Percentiles rank a stretch among this genome's conserved stretches.
phyloP scores from a whole-genome alignment of 768 basidiomycete genomes.

The Pulveroboletus sp. region DNA sequence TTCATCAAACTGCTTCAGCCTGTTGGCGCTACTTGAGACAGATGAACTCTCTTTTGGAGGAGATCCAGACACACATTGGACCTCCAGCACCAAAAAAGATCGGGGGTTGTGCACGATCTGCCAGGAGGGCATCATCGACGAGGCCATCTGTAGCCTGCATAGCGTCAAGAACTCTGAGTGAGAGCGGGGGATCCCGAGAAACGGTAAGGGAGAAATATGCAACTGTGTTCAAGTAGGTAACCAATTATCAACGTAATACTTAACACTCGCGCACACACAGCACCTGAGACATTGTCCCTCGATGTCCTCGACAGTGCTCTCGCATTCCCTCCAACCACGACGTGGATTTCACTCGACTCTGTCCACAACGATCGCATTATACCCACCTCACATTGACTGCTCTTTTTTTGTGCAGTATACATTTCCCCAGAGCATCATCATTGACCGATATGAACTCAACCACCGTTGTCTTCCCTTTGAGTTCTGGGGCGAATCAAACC shows the following conservation, averaged over 20 bases:
- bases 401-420: slow-evolving; percentile 32
- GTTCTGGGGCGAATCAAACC: slow-evolving; percentile 35
- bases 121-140: slow-evolving; percentile 10
- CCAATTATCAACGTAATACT: too few species aligned
- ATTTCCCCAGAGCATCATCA: slow-evolving; percentile 38
- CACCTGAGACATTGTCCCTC: too few species aligned
- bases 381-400: slow-evolving; percentile 15
- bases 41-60: background rate
- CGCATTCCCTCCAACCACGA: slow-evolving; percentile 18
- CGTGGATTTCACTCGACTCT: slow-evolving; percentile 31
- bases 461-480: slow-evolving; percentile 31
- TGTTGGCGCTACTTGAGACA: slow-evolving; percentile 23
- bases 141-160: slow-evolving; percentile 20
- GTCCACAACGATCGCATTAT: slow-evolving; percentile 18
- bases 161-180: slow-evolving; percentile 21
- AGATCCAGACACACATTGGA: slow-evolving; percentile 49
- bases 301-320: slow-evolving; percentile 18
- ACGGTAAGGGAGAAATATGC: background rate
- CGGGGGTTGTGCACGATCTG: slow-evolving; percentile 37
- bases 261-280: too few species aligned
- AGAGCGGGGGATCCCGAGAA: slow-evolving; percentile 4
- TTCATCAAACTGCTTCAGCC: slow-evolving; percentile 78
- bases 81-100: slow-evolving; percentile 69
- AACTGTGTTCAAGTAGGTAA: too few species aligned
- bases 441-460: slow-evolving; percentile 42